phyloP scores from a whole-genome alignment of 352 stramenopile species.

The Pythium coloratum region DNA sequence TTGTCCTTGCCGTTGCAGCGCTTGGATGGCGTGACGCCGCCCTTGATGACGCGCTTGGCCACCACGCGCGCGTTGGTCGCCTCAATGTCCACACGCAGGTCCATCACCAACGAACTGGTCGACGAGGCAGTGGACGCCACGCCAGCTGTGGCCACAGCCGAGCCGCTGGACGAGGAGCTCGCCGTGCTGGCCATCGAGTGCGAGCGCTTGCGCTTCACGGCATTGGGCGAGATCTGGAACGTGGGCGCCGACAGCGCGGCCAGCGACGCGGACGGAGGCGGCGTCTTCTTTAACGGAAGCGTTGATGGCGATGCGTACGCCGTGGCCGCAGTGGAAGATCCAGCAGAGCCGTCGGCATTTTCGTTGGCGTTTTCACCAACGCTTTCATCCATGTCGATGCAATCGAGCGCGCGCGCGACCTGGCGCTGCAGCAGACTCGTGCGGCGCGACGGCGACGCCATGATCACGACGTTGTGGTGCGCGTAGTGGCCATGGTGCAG shows the following conservation, averaged over 20 bases:
- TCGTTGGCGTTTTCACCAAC: background rate
- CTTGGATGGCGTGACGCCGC: slow-evolving; percentile 45
- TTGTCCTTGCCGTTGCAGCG: slow-evolving; percentile 50
- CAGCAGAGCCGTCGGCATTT: background rate
- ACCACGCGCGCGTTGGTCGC: slow-evolving; percentile 10
- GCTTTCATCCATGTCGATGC: slow-evolving; percentile 43
- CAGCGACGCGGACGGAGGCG: slow-evolving; percentile 10
- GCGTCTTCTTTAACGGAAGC: background rate
- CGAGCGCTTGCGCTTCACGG: slow-evolving; percentile 63
- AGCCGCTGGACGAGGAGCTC: slow-evolving; percentile 7
- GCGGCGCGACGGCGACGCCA: slow-evolving; percentile 24
- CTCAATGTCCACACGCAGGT: slow-evolving; percentile 27
- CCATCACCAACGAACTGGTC: background rate
- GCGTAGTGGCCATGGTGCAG: slow-evolving; percentile 9
- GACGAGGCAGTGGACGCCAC: background rate
- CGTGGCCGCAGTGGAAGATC: background rate
- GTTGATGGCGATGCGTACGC: slow-evolving; percentile 4
- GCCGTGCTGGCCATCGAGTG: slow-evolving; percentile 38
- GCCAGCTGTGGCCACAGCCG: slow-evolving; percentile 25
- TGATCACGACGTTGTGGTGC: slow-evolving; percentile 23
- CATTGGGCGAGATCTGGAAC: slow-evolving; percentile 45
- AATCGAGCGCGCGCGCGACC: slow-evolving; percentile 49
- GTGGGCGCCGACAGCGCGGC: background rate
- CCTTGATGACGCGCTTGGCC: slow-evolving; percentile 27
- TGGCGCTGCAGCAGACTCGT: slow-evolving; percentile 47